These are phyloP conservation scores for Corrigiola litoralis DNA, from an alignment of 179 eudicot species.

Conservation along the genomic window DNA sequence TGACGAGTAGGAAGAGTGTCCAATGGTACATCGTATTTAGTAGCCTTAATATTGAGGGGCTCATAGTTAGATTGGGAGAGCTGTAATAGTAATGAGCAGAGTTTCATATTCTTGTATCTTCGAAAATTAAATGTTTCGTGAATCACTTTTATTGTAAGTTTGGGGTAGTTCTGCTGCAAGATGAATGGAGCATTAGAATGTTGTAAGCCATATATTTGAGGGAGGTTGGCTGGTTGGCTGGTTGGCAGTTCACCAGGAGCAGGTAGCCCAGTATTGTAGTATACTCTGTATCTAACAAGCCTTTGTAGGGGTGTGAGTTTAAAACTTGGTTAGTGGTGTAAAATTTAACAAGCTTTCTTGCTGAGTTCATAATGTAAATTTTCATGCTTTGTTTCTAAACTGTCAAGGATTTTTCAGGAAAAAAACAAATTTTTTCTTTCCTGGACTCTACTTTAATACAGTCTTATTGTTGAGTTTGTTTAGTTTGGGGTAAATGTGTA, in stretches of 20 bases:
- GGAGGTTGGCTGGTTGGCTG: too few species aligned
- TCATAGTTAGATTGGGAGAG: too few species aligned
- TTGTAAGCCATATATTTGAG: too few species aligned
- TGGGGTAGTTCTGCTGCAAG: too few species aligned
- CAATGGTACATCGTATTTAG: neutral
- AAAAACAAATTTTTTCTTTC: neutral
- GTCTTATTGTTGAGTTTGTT: neutral
- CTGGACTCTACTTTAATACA: too few species aligned
- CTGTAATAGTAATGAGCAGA: neutral
- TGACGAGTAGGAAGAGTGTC: neutral
- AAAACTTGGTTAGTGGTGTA: too few species aligned
- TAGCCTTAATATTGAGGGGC: neutral
- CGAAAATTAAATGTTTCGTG: neutral
- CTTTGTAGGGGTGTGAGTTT: too few species aligned
- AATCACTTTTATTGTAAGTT: too few species aligned
- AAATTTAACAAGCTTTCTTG: neutral
- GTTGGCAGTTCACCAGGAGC: too few species aligned
- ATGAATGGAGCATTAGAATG: too few species aligned
- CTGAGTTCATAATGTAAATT: neutral
- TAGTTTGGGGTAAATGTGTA: slow-evolving; percentile 2
- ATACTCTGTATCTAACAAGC: too few species aligned
- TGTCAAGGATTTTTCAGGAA: neutral
- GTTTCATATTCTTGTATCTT: neutral
- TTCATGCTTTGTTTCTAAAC: neutral
- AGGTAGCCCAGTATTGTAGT: too few species aligned